These are phyloP conservation scores for Ascoidea rubescens DNA, from an alignment of 805 yeast genomes.

Conservation along the genomic window DNA sequence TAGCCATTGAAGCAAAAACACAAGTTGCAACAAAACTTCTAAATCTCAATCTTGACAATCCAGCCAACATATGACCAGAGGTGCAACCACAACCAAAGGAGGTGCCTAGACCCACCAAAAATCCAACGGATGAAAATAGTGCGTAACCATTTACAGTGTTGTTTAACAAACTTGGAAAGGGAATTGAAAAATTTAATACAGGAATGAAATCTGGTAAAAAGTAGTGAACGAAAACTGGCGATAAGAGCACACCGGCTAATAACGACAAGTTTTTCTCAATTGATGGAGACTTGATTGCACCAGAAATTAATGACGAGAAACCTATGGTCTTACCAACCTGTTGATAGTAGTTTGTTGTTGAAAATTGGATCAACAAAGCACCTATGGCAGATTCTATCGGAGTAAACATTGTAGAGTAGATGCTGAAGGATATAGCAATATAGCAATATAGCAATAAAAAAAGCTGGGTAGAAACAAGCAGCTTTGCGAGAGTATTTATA, in stretches of 20 bases:
- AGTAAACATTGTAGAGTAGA: slow-evolving; percentile 23
- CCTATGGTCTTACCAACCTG: slow-evolving; percentile 30
- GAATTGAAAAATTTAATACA: background rate
- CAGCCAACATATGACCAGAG: slow-evolving; percentile 40
- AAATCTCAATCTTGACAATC: slow-evolving; percentile 29
- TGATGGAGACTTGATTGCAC: slow-evolving; percentile 16
- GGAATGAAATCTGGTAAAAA: slow-evolving; percentile 19
- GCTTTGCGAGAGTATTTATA: no score
- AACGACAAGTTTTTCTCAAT: slow-evolving; percentile 17
- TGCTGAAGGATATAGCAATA: no score
- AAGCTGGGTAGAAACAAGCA: no score
- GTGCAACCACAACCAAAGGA: slow-evolving; percentile 36
- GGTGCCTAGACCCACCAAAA: slow-evolving; percentile 34
- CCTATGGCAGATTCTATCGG: slow-evolving; percentile 30
- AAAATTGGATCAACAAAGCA: slow-evolving; percentile 30
- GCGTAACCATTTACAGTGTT: background rate
- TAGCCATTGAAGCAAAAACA: slow-evolving; percentile 23
- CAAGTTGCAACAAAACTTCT: slow-evolving; percentile 32
- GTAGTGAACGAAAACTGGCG: slow-evolving; percentile 14
- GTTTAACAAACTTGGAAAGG: background rate
- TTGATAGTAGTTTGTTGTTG: slow-evolving; percentile 27
- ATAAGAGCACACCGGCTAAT: slow-evolving; percentile 21
- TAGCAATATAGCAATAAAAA: no score
- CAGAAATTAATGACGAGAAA: slow-evolving; percentile 28
- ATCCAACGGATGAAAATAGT: slow-evolving; percentile 19